Evolutionary conservation across 352 stramenopile genomes (phyloP), one percentile per base, ranked within the genome.

Genomic region (Phytophthora meadii): DNA sequence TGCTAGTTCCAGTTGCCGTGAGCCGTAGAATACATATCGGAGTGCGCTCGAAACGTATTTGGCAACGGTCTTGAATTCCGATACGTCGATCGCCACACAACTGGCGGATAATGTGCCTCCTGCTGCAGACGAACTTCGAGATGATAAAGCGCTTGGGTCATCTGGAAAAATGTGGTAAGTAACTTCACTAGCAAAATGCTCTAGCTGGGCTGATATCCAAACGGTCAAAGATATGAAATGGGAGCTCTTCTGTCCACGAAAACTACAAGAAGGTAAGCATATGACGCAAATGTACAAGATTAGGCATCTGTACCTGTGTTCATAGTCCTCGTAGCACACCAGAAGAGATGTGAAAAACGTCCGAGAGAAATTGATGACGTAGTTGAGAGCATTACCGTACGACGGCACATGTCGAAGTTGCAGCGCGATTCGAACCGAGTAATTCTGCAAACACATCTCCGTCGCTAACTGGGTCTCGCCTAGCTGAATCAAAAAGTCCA

Each of bases 271-370:
- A 7, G n/a, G 12, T 12, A 10, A 30, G n/a, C 14, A 32, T n/a
- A 19, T n/a, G 36, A 1, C 19, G 12, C 28, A 14, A 14, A 40
- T 9, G 8, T 30, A 14, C 30, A 36, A 36, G 7, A 14, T 36
- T 36, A 14, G 36, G 4, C 22, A 0, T 4, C 24, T 30, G 11
- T 61, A 92, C 86, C 81, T 90, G 55, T 85, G 74, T 42, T 88
- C 78, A 25, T 80, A 93, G 65, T 95, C 87, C 36, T 95, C 77
- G 56, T 93, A 95, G 60, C 84, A 93, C 42, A 93, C 84, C 4
- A 95, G 68, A 9, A 95, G 61, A 0, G 84, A 91, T n/a, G 87
- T 92, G 74, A 95, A 95, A 70, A 95, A 93, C 0, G 87, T 92
- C 10, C 87, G 70, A 4, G 87, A 93, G 32, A 93, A 74, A 32